Conservation (phyloP, 1,284 basidiomycete species). For the Moesziomyces sp. region DNA sequence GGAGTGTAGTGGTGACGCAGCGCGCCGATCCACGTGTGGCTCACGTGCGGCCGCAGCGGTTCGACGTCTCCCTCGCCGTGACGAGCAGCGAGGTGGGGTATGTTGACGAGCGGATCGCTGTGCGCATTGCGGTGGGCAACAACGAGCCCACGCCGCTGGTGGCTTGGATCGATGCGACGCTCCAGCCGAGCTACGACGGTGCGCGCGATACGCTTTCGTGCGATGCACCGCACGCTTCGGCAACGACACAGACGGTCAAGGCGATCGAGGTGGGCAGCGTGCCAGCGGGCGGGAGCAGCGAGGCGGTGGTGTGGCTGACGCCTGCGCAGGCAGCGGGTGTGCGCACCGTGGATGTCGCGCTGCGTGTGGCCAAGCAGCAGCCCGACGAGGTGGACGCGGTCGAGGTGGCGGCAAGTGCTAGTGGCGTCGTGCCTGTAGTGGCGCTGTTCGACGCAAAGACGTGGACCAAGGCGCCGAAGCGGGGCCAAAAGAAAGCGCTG, state of each 20-base stretch:
- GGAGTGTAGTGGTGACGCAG: conserved; percentile 8
- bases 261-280: not conserved
- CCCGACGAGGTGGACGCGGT: conserved; percentile 1
- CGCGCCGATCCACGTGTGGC: conserved; percentile 6
- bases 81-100: not conserved
- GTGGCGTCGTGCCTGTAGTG: conserved; percentile 1
- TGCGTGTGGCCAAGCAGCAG: conserved; percentile 1
- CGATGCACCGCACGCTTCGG: not conserved
- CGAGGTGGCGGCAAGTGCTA: conserved; percentile 8
- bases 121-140: conserved; percentile 25
- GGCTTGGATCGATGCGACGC: conserved; percentile 12
- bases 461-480: not conserved
- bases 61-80: conserved; percentile 12
- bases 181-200: conserved; percentile 40
- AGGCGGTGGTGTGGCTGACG: conserved; percentile 14
- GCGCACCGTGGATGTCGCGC: conserved; percentile 9
- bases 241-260: not conserved
- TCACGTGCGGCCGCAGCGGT: conserved; percentile 5
- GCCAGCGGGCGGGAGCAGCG: conserved; percentile 3
- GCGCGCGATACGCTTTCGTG: conserved; percentile 10
- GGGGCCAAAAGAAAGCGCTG: not conserved
- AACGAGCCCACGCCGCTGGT: conserved; percentile 8
- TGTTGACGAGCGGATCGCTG: conserved; percentile 28
- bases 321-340: conserved; percentile 8
- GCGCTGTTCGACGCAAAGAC: conserved; percentile 8